Evolutionary conservation across 345 rosid species (phyloP).

Genomic region (Cardamine chenopodiifolia): DNA sequence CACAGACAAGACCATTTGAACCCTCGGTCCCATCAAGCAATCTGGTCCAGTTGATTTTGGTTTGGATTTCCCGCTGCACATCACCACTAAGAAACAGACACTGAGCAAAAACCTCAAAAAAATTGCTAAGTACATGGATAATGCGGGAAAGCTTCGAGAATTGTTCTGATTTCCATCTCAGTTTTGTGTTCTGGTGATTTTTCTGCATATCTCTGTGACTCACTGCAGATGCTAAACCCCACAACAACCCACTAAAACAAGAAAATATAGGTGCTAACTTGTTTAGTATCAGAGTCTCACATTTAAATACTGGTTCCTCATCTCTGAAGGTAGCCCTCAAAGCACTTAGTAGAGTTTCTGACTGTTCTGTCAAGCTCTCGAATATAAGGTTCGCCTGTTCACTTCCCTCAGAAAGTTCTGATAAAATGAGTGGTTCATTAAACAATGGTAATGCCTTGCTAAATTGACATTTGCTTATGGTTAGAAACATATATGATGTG

Average conservation of each 20-base stretch:
- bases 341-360: conserved; percentile 49
- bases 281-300: conserved; percentile 46
- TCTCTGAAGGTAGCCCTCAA: conserved; percentile 46
- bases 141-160: conserved; percentile 46
- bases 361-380: conserved; percentile 63
- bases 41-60: conserved; percentile 40
- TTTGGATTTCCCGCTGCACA: conserved; percentile 36
- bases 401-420: conserved; percentile 49
- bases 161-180: conserved; percentile 47
- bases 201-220: conserved; percentile 45
- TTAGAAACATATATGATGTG: conserved; percentile 65
- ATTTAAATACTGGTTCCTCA: conserved; percentile 38
- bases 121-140: conserved; percentile 50
- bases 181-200: conserved; percentile 45
- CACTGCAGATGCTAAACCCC: conserved; percentile 77
- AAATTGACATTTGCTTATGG: conserved; percentile 52
- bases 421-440: conserved; percentile 37
- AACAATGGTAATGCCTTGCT: conserved; percentile 38
- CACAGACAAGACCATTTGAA: conserved; percentile 42
- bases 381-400: conserved; percentile 46
- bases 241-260: conserved; percentile 76
- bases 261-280: conserved; percentile 56
- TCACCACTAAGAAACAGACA: conserved; percentile 49
- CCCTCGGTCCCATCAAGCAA: conserved; percentile 41
- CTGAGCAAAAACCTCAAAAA: conserved; percentile 46